Evolutionary conservation across 2,329 filamentous ascomycete genomes (phyloP), one percentile per base, ranked within the genome.

Genomic region (Fusarium sp.): DNA sequence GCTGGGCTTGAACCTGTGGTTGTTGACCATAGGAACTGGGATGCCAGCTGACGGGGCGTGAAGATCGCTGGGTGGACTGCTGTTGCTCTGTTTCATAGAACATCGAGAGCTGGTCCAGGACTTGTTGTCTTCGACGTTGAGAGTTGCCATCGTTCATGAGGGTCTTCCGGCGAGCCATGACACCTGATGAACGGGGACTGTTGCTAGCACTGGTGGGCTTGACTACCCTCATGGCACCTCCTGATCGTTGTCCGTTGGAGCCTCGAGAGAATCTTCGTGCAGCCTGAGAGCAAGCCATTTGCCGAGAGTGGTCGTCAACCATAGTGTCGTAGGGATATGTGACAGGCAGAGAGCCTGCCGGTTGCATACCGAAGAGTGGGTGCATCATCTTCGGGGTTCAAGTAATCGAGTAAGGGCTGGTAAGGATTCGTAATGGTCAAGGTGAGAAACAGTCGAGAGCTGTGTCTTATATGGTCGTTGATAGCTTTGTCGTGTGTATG

Each of bases 1-100:
- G 80, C 22, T 83, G 83, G 46, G 81, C 78, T 61, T 84, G 82
- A 56, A 82, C 80, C 67, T 81, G 81, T 17, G 83, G 79, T 77
- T 80, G 73, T 51, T 80, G 81, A 22, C 84, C 81, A 66, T 89
- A 85, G 11, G 91, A 89, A 24, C 89, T 88, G 4, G 92, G 92
- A 80, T 95, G 93, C 93, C 93, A 95, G 85, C 92, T 94, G 53
- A 93, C 85, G 7, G 93, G 92, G 46, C 93, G 88, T 61, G 83
- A 82, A 42, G 85, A 81, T 77, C 83, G 81, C 38, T 71, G 65
- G 35, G 36, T 38, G 49, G 74, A 36, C 66, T 75, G 70, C 33
- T 71, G 68, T 40, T 55, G 69, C 38, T 75, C 75, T 2, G 72
- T 62, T 20, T 79, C 70, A 61, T 79, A 78, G 53, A 74, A 76